Percentiles rank a stretch among this genome's conserved stretches.
Evolutionary conservation across 371 early-diverging fungal genomes (phyloP).

Genomic region (Circinella minor): DNA sequence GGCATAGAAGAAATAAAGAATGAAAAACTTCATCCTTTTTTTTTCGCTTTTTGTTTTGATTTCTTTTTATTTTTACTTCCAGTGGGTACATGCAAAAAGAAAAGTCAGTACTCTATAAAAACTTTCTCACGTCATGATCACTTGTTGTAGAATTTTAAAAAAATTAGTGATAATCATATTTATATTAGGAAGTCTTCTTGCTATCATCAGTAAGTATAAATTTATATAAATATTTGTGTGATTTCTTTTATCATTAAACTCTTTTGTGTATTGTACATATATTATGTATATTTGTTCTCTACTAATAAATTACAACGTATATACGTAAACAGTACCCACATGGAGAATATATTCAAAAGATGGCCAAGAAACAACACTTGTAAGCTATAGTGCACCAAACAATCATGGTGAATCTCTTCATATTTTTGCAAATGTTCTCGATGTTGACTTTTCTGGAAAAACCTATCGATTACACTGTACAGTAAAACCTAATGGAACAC

Average conservation of each 20-base stretch:
- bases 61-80: too few species aligned
- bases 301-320: not conserved
- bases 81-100: too few species aligned
- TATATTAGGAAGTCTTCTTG: not conserved
- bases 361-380: conserved; percentile 28
- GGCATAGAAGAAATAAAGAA: too few species aligned
- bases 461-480: conserved; percentile 34
- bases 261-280: too few species aligned
- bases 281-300: not conserved
- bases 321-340: conserved; percentile 36
- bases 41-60: too few species aligned
- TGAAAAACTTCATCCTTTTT: too few species aligned
- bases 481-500: conserved; percentile 34
- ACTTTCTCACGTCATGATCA: too few species aligned
- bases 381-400: conserved; percentile 33
- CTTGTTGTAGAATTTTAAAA: not conserved
- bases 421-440: conserved; percentile 31
- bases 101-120: too few species aligned
- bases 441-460: conserved; percentile 37
- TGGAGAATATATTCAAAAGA: conserved; percentile 43
- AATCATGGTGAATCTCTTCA: conserved; percentile 32
- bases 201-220: conserved; percentile 16
- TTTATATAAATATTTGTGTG: not conserved
- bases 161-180: not conserved
- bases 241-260: too few species aligned